A percentile compares a stretch with the other conserved stretches of the same genome.
Evolutionary conservation across 495 filamentous ascomycete genomes (phyloP).

Genomic region (Rhypophila decipiens): DNA sequence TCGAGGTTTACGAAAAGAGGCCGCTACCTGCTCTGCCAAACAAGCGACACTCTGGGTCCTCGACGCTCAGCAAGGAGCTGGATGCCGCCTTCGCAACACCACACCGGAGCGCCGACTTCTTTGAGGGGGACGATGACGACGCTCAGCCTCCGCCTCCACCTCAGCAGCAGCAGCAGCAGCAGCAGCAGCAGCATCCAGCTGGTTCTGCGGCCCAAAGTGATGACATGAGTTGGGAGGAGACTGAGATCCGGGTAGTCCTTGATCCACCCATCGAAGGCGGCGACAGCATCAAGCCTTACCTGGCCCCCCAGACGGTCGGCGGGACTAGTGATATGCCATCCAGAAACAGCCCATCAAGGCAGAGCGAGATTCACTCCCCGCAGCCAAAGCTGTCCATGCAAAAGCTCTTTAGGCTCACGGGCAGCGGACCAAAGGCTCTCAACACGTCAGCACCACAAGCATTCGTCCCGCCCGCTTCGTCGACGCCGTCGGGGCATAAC

Average conservation of each 20-base stretch:
- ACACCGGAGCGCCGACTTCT: slow-evolving; percentile 3
- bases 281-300: no score
- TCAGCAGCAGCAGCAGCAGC: no score
- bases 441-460: background rate
- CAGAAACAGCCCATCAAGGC: background rate
- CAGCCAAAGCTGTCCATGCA: background rate
- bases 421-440: background rate
- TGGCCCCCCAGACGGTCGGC: background rate
- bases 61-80: slow-evolving; percentile 20
- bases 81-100: slow-evolving; percentile 13
- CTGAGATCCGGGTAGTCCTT: background rate
- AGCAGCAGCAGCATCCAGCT: no score
- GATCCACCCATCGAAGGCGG: background rate
- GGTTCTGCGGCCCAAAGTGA: no score
- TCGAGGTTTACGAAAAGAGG: slow-evolving; percentile 16
- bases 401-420: slow-evolving; percentile 4
- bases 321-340: background rate
- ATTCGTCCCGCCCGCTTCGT: no score
- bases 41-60: slow-evolving; percentile 9
- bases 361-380: background rate
- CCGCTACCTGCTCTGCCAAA: slow-evolving; percentile 18
- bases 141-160: no score
- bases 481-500: slow-evolving; percentile 15
- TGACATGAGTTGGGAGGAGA: background rate
- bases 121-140: background rate